Evolutionary conservation across 768 basidiomycete genomes (phyloP).

Genomic region (Fomitopsis pulvina): DNA sequence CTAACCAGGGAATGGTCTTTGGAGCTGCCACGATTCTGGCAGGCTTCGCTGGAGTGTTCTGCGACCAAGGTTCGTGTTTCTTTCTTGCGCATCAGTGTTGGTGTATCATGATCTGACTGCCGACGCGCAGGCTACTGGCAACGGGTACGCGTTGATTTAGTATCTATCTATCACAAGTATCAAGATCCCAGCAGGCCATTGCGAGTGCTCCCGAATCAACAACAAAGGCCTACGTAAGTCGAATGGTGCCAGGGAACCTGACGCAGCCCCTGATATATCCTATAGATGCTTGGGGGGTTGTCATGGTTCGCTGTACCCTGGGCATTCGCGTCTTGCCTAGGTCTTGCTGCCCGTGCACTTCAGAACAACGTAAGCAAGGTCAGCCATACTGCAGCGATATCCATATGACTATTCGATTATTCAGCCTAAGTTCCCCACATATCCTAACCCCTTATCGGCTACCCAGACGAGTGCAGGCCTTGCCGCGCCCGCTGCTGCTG

Average conservation of each 20-base stretch:
- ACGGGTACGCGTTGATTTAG: constrained; percentile 25
- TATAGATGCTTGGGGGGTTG: constrained; percentile 47
- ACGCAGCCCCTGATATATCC: background rate
- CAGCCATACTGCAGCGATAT: constrained; percentile 21
- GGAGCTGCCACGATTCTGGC: constrained; percentile 21
- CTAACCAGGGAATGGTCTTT: constrained; percentile 26
- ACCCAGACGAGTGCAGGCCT: constrained; percentile 35
- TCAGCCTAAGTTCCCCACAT: constrained; percentile 49
- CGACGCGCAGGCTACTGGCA: constrained; percentile 44
- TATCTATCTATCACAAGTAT: background rate
- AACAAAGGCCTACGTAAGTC: constrained; percentile 42
- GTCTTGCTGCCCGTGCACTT: constrained; percentile 29
- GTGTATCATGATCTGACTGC: constrained; percentile 2
- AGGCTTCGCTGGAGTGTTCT: constrained; percentile 42
- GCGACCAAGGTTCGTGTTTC: constrained; percentile 36
- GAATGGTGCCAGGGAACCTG: background rate
- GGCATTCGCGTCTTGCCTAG: constrained; percentile 36
- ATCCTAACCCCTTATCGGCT: constrained; percentile 23
- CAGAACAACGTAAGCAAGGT: constrained; percentile 24
- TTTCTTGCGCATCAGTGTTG: background rate
- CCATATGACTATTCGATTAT: background rate
- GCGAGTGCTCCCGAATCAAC: constrained; percentile 44
- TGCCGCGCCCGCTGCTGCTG: constrained; percentile 29
- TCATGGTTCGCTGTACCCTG: constrained; percentile 46
- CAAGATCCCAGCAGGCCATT: constrained; percentile 31